Evolutionary conservation across 2,329 filamentous ascomycete species (phyloP), one percentile per base, ranked within the genome.

Genomic region (Aspergillus sp.): DNA sequence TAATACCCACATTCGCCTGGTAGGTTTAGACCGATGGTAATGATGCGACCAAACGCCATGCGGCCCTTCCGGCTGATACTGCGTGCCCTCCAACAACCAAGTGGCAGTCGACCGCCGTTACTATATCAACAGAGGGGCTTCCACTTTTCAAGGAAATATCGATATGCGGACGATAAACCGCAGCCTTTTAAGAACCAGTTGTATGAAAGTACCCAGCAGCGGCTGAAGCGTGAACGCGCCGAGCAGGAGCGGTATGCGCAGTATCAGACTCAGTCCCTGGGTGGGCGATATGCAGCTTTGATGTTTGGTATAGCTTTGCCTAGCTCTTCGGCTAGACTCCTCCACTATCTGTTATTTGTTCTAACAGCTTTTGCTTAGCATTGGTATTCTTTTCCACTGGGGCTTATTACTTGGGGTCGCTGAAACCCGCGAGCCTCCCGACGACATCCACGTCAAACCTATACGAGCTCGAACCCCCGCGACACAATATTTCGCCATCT

Each of bases 171-270:
- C 43, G 68, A 73, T 35, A 70, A 72, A 52, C 62, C 60, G 27
- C 75, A 74, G 58, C 79, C 82, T 1, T 88, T 88, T 74, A 82
- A 84, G 67, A 79, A 80, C 35, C 85, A 88, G 68, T 66, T 88
- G 45, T 87, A 85, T 62, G 82, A 87, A 67, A 87, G 83, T 62
- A 86, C 85, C 14, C 74, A 80, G 41, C 79, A 84, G 65, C 79
- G 86, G 44, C 68, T 88, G 59, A 76, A 83, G 68, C 79, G 81
- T 50, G 86, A 88, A 66, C 79, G 82, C 54, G 81, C 79, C 23
- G 82, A 86, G 66, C 81, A 86, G 66, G 76, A 78, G 35, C 72
- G 79, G 44, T 83, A 79, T 63, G 76, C 80, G 4, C 72, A 75
- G 55, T 71, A 76, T 60, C 72, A 80, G 66, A 68, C 73, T 52